Percentiles rank a stretch among this genome's conserved stretches.
Evolutionary conservation across 495 filamentous ascomycete species (phyloP).

Genomic region (Tuber indicum): DNA sequence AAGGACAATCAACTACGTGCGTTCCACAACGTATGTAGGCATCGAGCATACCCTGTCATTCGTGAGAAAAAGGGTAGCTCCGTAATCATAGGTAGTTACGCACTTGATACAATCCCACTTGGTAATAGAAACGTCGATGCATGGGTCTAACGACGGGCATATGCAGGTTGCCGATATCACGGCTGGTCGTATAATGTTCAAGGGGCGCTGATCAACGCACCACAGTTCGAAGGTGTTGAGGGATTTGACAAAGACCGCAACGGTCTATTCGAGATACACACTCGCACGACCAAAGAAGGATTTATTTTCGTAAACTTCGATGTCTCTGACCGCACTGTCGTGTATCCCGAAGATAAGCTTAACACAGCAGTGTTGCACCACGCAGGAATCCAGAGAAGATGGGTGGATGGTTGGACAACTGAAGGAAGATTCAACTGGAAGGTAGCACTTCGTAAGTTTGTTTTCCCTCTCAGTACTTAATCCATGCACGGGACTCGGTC

Average conservation of each 20-base stretch:
- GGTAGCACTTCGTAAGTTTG: conserved; percentile 10
- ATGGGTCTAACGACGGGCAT: conserved; percentile 1
- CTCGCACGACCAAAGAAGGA: conserved; percentile 38
- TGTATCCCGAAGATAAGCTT: conserved; percentile 19
- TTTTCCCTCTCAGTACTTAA: neutral
- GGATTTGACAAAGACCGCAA: conserved; percentile 55
- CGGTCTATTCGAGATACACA: conserved; percentile 49
- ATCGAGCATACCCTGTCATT: conserved; percentile 54
- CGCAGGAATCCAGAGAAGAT: conserved; percentile 25
- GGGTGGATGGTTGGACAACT: conserved; percentile 44
- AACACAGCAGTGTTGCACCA: conserved; percentile 26
- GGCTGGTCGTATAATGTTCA: conserved; percentile 57
- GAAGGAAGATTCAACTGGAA: conserved; percentile 50
- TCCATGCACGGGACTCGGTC: neutral
- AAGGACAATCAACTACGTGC: conserved; percentile 50
- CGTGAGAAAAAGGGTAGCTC: conserved; percentile 48
- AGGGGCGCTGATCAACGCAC: conserved; percentile 55
- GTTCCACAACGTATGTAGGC: conserved; percentile 57
- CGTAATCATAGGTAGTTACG: conserved; percentile 45
- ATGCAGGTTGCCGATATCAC: conserved; percentile 53
- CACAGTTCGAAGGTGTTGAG: conserved; percentile 50
- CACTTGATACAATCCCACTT: neutral
- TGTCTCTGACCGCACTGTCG: conserved; percentile 25
- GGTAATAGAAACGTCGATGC: neutral
- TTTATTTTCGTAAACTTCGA: conserved; percentile 49